Base-by-base conservation (phyloP, 176 grass and related monocot genomes). In the Hsuehochloa calcarea region DNA sequence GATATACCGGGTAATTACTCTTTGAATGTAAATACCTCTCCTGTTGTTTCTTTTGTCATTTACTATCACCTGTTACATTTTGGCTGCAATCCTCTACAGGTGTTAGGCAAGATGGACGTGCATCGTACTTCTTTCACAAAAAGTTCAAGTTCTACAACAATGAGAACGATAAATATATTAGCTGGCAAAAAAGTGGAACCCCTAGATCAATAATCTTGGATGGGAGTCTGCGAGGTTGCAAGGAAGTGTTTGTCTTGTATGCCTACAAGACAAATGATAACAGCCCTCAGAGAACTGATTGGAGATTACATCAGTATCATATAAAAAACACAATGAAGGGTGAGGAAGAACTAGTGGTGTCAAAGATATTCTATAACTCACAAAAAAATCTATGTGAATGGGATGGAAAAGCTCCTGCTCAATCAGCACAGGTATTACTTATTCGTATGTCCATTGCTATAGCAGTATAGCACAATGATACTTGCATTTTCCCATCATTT, bases 51-150 rank as follows among this genome's bases (percentile, higher is more conserved):
- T 70, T 52, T 44, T 59, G 16, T 13, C 19, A 54, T 85, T 16
- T 77, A 66, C 41, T 86, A 38, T 6, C 55, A 22, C 16, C 5
- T 71, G 66, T 65, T 84, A 65, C 40, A 69, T 12, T 49, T 51
- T 81, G 27, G 29, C 22, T 87, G 43, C 46, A 58, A 85, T 84
- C 22, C 37, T 80, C 37, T 80, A 56, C 81, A 97, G 95, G 95
- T 90, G 55, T 82, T 74, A 86, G 70, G 66, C 80, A 85, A 17
- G 95, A 93, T 83, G 93, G 93, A n/a, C 59, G 63, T 34, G 79
- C 82, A 76, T 93, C 89, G 29, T 93, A 93, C 50, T 98, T 95
- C 83, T 95, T 98, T 52, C 95, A 95, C 82, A 95, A 72, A 90
- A 87, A 86, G 52, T 27, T 84, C 15, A 88, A 88, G 68, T 27